These are phyloP conservation scores for Linaria vulgaris DNA, from an alignment of 257 asterid species.

Conservation along the genomic window DNA sequence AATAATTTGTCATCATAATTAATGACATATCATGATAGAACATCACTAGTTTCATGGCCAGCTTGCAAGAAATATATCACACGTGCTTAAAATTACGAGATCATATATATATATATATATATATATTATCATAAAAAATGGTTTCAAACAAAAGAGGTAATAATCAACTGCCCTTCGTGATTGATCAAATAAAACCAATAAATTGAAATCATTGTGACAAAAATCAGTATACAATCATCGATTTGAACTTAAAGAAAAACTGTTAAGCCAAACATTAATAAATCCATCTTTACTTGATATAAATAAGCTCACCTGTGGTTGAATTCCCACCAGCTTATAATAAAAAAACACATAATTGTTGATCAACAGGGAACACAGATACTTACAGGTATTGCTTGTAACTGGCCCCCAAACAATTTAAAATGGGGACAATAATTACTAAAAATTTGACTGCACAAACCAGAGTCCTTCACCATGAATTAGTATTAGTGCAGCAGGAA, in stretches of 20 bases:
- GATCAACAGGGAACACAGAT: conserved; percentile 23
- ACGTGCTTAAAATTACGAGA: conserved; percentile 15
- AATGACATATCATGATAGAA: not conserved
- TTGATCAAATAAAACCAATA: not conserved
- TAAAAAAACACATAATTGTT: conserved; percentile 25
- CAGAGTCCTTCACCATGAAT: conserved; percentile 2
- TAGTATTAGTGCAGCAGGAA: not conserved
- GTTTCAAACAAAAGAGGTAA: too few relatives aligned
- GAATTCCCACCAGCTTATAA: conserved; percentile 20
- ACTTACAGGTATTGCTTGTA: conserved; percentile 35
- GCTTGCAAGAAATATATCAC: conserved; percentile 20
- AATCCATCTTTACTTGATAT: conserved; percentile 20
- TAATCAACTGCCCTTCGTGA: not conserved
- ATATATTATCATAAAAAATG: not conserved
- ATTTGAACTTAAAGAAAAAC: conserved; percentile 4
- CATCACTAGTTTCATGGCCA: conserved; percentile 13
- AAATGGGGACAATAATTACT: conserved; percentile 26
- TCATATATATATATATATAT: not conserved
- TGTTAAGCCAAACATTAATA: not conserved
- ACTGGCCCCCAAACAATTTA: conserved; percentile 31
- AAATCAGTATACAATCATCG: conserved; percentile 24
- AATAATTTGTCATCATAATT: conserved; percentile 3
- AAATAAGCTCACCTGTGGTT: conserved; percentile 28
- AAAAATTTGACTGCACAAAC: conserved; percentile 19
- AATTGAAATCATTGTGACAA: not conserved